Evolutionary conservation across 805 yeast species (phyloP).

Genomic region (Wickerhamiella occidentalis): DNA sequence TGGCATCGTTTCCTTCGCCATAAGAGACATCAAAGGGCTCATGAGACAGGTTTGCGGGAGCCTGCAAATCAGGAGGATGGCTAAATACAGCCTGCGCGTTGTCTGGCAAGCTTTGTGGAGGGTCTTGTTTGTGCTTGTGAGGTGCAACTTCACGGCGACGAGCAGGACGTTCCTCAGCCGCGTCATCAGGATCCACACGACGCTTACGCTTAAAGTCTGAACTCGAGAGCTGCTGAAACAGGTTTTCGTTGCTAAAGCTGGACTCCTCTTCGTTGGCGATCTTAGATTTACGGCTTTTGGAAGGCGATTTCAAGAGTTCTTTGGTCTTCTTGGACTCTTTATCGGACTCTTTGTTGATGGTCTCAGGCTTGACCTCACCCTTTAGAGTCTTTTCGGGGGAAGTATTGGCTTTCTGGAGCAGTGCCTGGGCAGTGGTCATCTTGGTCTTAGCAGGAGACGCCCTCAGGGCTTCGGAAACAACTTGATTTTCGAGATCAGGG

Average conservation of each 20-base stretch:
- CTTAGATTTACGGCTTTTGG: neutral
- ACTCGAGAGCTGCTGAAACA: neutral
- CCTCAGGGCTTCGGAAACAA: neutral
- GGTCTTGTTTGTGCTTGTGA: constrained; percentile 10
- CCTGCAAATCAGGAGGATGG: constrained; percentile 11
- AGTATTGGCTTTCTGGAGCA: neutral
- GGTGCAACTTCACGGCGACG: constrained; percentile 10
- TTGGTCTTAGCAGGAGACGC: neutral
- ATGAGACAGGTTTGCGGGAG: constrained; percentile 9
- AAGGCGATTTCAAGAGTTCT: neutral
- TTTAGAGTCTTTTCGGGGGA: neutral
- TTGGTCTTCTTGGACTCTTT: neutral
- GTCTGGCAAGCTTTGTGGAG: constrained; percentile 9
- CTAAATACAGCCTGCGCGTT: constrained; percentile 7
- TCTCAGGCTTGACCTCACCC: constrained; percentile 6
- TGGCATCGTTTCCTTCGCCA: constrained; percentile 1
- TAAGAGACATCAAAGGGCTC: constrained; percentile 10
- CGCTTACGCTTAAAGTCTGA: constrained; percentile 9
- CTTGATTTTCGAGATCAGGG: neutral
- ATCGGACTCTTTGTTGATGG: constrained; percentile 2
- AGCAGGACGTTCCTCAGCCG: neutral
- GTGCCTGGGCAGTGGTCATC: neutral
- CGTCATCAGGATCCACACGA: neutral
- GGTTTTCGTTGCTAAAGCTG: constrained; percentile 3
- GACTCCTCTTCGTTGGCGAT: neutral